These are phyloP conservation scores for Kwoniella shivajii DNA, from an alignment of 1,284 basidiomycete genomes.

Conservation along the genomic window DNA sequence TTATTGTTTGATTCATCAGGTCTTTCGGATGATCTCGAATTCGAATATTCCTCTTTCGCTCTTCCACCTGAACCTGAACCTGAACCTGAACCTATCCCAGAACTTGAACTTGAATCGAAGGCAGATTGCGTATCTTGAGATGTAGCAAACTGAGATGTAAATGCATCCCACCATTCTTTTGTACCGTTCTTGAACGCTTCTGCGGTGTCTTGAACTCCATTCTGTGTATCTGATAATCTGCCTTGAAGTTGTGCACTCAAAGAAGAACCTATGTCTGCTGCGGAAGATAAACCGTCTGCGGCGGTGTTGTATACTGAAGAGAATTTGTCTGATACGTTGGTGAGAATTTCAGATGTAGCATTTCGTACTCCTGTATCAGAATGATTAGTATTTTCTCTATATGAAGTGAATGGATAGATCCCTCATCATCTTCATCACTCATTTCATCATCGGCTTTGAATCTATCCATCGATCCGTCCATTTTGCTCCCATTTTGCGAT, in stretches of 20 bases:
- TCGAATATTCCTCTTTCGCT: slow-evolving; percentile 24
- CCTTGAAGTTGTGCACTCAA: slow-evolving; percentile 22
- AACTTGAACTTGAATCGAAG: slow-evolving; percentile 19
- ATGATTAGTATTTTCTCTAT: not conserved
- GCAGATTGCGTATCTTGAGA: not conserved
- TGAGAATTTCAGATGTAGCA: slow-evolving; percentile 45
- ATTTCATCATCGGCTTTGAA: no score
- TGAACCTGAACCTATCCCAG: no score
- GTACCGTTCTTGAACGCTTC: slow-evolving; percentile 39
- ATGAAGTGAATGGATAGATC: no score
- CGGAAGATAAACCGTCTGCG: slow-evolving; percentile 31
- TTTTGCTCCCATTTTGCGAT: not conserved
- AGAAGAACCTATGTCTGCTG: slow-evolving; percentile 19
- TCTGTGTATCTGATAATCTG: slow-evolving; percentile 20
- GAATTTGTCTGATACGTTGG: slow-evolving; percentile 40
- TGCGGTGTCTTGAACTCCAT: slow-evolving; percentile 30
- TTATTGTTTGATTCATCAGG: slow-evolving; percentile 30
- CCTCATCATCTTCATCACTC: no score
- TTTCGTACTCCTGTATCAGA: slow-evolving; percentile 43
- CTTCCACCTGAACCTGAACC: slow-evolving; percentile 6
- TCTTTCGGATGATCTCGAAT: slow-evolving; percentile 37
- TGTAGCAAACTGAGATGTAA: slow-evolving; percentile 33
- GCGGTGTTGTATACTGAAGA: slow-evolving; percentile 44
- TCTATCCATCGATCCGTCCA: no score
- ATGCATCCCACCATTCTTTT: slow-evolving; percentile 47